phyloP scores from a whole-genome alignment of 768 basidiomycete genomes.

The Lentinula boryana region DNA sequence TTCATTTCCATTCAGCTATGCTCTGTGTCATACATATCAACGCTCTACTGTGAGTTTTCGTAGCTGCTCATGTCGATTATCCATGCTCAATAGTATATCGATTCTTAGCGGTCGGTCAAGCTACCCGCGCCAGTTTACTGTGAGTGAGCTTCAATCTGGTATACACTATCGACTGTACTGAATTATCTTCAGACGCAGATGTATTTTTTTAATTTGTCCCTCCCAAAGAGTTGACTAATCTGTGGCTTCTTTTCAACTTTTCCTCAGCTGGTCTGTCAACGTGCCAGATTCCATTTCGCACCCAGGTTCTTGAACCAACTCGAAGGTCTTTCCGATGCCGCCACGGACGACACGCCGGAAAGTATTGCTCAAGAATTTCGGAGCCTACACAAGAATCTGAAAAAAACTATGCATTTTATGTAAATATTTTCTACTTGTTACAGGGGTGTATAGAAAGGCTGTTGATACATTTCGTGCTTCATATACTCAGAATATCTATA shows the following conservation, averaged over 20 bases:
- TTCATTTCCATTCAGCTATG: conserved; percentile 16
- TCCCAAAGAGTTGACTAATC: background rate
- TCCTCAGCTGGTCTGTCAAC: conserved; percentile 45
- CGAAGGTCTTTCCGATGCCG: conserved; percentile 30
- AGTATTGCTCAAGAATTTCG: conserved; percentile 19
- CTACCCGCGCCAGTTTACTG: conserved; percentile 71
- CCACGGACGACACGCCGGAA: conserved; percentile 20
- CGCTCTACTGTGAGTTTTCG: conserved; percentile 46
- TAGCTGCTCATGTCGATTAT: background rate
- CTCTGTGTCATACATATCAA: conserved; percentile 64
- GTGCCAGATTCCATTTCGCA: conserved; percentile 46
- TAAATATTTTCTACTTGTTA: conserved; percentile 2
- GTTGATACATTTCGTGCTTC: too few relatives aligned
- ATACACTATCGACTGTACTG: background rate
- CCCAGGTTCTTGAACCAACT: conserved; percentile 23
- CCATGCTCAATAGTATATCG: background rate
- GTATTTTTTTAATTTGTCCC: conserved; percentile 19
- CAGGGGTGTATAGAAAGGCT: too few relatives aligned
- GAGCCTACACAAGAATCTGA: conserved; percentile 21
- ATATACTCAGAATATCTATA: too few relatives aligned
- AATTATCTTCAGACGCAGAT: conserved; percentile 40
- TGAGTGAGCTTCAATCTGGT: conserved; percentile 22
- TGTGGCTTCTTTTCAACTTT: background rate
- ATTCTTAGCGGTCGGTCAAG: conserved; percentile 42
- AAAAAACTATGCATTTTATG: conserved; percentile 25